phyloP scores from a whole-genome alignment of 306 rosid genomes.

The Psophocarpus tetragonolobus region DNA sequence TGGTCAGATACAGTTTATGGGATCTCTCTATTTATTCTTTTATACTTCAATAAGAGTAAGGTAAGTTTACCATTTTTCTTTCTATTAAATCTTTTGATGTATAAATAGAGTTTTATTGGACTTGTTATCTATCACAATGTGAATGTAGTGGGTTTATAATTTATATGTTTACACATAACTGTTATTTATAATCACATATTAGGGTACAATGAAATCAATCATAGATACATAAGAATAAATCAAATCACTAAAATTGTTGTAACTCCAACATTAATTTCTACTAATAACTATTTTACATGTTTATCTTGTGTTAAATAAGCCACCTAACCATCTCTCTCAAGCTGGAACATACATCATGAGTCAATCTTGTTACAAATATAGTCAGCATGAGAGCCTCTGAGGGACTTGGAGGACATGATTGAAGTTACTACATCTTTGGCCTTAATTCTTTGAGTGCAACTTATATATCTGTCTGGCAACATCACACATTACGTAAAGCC shows the following conservation, averaged over 20 bases:
- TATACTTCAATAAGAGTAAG: constrained; percentile 83
- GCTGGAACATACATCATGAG: neutral
- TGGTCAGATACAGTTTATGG: constrained; percentile 90
- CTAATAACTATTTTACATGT: neutral
- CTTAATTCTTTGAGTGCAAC: no score
- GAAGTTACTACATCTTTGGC: no score
- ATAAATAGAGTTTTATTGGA: neutral
- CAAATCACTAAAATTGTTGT: neutral
- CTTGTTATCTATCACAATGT: constrained; percentile 14
- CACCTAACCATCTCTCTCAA: neutral
- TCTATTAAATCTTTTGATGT: constrained; percentile 19
- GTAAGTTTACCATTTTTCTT: constrained; percentile 56
- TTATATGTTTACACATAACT: neutral
- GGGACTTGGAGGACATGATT: neutral
- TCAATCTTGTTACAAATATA: neutral
- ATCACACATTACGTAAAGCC: no score
- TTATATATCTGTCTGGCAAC: no score
- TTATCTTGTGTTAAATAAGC: neutral
- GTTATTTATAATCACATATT: neutral
- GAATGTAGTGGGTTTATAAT: neutral
- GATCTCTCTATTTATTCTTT: constrained; percentile 84
- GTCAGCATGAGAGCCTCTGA: neutral
- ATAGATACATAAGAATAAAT: neutral
- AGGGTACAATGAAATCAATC: neutral
- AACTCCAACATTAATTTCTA: neutral